Conservation (phyloP, 352 stramenopile species). For the Globisporangium recalcitrans region DNA sequence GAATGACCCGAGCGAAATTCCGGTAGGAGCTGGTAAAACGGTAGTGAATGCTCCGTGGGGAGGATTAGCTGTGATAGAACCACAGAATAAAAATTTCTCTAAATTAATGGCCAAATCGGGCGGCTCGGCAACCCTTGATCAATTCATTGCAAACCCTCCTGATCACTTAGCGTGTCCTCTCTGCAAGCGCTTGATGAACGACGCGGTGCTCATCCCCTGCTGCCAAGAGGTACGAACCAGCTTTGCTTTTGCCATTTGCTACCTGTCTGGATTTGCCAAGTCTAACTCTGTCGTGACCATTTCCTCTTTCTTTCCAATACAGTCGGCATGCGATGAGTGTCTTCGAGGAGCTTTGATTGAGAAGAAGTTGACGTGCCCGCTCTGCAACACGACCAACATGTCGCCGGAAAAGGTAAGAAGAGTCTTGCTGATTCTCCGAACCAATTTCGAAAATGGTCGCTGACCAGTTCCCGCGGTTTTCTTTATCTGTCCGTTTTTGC, state of each 20-base stretch:
- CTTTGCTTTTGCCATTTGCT: slow-evolving; percentile 15
- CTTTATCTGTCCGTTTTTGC: neutral
- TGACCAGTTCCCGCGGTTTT: slow-evolving; percentile 1
- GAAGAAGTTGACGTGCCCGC: slow-evolving; percentile 72
- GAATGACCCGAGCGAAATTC: slow-evolving; percentile 80
- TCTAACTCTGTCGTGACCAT: slow-evolving; percentile 9
- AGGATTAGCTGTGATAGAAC: slow-evolving; percentile 87
- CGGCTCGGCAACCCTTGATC: slow-evolving; percentile 85
- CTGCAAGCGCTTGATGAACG: slow-evolving; percentile 85
- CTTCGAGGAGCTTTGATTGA: slow-evolving; percentile 73
- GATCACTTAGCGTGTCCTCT: slow-evolving; percentile 86
- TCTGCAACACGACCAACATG: slow-evolving; percentile 79
- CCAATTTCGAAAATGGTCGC: neutral
- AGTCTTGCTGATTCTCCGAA: neutral
- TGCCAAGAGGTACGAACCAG: slow-evolving; percentile 75
- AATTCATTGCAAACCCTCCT: slow-evolving; percentile 88
- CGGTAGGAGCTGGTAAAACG: slow-evolving; percentile 76
- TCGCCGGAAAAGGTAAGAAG: slow-evolving; percentile 62
- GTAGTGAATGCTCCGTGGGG: slow-evolving; percentile 84
- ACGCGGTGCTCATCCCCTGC: slow-evolving; percentile 84
- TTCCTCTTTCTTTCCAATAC: slow-evolving; percentile 8
- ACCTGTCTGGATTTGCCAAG: slow-evolving; percentile 1
- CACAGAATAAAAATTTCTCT: slow-evolving; percentile 89
- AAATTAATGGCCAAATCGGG: slow-evolving; percentile 88
- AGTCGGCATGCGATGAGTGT: slow-evolving; percentile 84